A percentile compares a stretch with the other conserved stretches of the same genome.
Evolutionary conservation across 306 rosid species (phyloP).

Genomic region (Fragaria vesca): DNA sequence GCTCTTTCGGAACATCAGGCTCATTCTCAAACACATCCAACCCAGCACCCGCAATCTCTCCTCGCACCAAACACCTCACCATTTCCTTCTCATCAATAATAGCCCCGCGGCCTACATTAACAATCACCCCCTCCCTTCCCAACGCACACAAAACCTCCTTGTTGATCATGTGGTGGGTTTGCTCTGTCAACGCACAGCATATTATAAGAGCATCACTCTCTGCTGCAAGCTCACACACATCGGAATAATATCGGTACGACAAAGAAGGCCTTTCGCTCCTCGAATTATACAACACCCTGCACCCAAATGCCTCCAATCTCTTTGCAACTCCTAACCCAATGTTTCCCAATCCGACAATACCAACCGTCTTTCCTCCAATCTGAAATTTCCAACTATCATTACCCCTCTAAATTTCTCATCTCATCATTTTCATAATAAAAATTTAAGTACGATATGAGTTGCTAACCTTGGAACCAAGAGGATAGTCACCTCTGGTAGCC

Average conservation of each 20-base stretch:
- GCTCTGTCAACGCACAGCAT: conserved; percentile 29
- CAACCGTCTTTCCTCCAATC: conserved; percentile 44
- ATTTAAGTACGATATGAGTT: too few relatives aligned
- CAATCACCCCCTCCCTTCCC: conserved; percentile 42
- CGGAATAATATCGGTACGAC: conserved; percentile 36
- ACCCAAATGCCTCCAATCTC: conserved; percentile 44
- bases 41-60: conserved; percentile 41
- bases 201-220: conserved; percentile 35
- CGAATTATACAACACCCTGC: conserved; percentile 46
- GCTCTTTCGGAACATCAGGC: conserved; percentile 40
- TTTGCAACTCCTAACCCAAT: conserved; percentile 53
- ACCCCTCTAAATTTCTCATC: not conserved
- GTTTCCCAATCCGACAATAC: conserved; percentile 54
- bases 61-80: conserved; percentile 21
- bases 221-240: conserved; percentile 41
- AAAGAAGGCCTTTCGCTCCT: conserved; percentile 35
- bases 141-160: conserved; percentile 42
- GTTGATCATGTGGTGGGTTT: conserved; percentile 30
- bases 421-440: not conserved
- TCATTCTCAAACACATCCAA: conserved; percentile 66
- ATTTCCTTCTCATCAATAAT: conserved; percentile 45
- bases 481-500: conserved; percentile 21
- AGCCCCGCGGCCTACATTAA: conserved; percentile 49
- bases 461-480: conserved; percentile 39
- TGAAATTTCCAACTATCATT: conserved; percentile 14